Base-by-base conservation (phyloP, 2,329 filamentous ascomycete genomes). In the Lasiodiplodia citricola region DNA sequence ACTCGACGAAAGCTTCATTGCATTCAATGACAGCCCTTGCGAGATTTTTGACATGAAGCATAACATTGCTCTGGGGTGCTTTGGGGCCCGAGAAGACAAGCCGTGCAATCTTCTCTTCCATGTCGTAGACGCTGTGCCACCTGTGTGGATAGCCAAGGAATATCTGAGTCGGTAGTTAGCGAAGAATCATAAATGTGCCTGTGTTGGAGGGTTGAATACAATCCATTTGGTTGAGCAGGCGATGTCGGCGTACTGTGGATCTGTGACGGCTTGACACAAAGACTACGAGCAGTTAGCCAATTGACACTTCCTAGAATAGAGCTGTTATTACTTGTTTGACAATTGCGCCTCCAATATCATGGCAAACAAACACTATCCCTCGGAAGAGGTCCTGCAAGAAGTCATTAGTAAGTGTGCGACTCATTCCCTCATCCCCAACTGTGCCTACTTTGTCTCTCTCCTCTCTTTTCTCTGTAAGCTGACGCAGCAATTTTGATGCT, bases 301-400 rank as follows among this genome's bases (percentile, higher is more conserved):
- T 25, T 21, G 4, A 18, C 21, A 35, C n/a, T 10, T 14, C 3
- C 25, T 35, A 18, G 4, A 38, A 31, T 7, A 18, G 28, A 3
- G 37, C 16, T 14, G 4, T 31, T 25, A 18, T n/a, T 23, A 57
- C 54, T 31, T 18, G 54, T 38, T 57, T 31, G 54, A 57, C 54
- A 18, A 57, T 57, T 57, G 54, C 13, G 4, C 54, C 54, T 21
- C 54, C 54, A 28, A 57, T 31, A 38, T 57, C 54, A 31, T 57
- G 54, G 54, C 23, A 16, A 57, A 57, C 54, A 31, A 57, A 57
- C n/a, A 37, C 54, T 31, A 57, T 57, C 13, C 1, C 31, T 11
- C 54, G 54, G n/a, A 57, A 57, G 25, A 25, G 16, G 10, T 38
- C 4, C 54, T 57, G 7, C 6, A 31, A 18, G 31, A 2, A 31